Base-by-base conservation (phyloP, 441 rosid genomes). In the Eruca vesicaria region DNA sequence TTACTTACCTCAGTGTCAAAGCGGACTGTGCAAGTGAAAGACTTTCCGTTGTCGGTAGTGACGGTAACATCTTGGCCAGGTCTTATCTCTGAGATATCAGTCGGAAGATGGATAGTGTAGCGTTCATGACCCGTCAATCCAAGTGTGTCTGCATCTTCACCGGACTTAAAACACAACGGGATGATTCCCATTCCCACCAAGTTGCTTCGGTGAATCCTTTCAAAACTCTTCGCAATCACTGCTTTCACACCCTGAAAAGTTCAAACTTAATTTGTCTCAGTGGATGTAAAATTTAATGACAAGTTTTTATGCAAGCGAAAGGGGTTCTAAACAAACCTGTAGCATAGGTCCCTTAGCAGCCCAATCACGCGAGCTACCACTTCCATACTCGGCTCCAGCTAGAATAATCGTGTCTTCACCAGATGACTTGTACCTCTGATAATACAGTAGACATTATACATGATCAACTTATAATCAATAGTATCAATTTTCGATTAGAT, bases 331-430 rank as follows among this genome's bases (percentile, higher is more conserved):
- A 33, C 16, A 36, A 35, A 91, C 99, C 92, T 87, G 82, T 63
- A 96, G 71, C 97, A 93, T 89, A 19, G 98, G 98, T 73, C 98
- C 98, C 87, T 96, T 96, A 52, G 99, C 98, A 75, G 99, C 99
- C 99, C 99, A 96, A 83, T 96, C 99, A 63, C 98, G 84, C 15
- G 98, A 96, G 85, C 98, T 96, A 82, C 99, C 99, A 77, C 99
- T 96, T 80, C 98, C 99, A 56, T 96, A 96, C 81, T 96, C 98
- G 0, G 98, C 97, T 74, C 99, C 98, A 72, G 99, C 99, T 50
- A 96, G 75, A 68, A 96, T 78, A 76, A 96, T 85, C 74, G 98
- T 93, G 79, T 86, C 92, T 14, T 83, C 86, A 20, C 99, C 97
- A 55, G 93, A 87, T 50, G 28, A 65, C 81, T 88, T 91, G 93